Conservation (phyloP, 1,139 yeast genomes). For the Yarrowia galli region DNA sequence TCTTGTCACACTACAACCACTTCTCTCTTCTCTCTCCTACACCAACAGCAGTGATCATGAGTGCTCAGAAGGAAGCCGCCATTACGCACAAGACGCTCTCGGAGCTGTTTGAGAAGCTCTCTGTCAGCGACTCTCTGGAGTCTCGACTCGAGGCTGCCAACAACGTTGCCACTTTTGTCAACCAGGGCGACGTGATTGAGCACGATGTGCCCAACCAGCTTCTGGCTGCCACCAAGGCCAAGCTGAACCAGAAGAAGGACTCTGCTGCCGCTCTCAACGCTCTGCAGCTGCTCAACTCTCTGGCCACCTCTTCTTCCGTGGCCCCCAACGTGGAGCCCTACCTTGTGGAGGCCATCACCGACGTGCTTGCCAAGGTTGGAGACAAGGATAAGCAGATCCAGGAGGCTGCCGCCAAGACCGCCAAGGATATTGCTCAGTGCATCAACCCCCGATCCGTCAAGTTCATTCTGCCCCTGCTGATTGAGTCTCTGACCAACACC, state of each 20-base stretch:
- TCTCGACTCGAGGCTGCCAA: slow-evolving; percentile 86
- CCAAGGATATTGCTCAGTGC: slow-evolving; percentile 77
- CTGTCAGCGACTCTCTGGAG: slow-evolving; percentile 80
- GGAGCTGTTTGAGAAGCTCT: slow-evolving; percentile 90
- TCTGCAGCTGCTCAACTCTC: slow-evolving; percentile 82
- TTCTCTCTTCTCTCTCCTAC: slow-evolving; percentile 35
- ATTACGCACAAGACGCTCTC: slow-evolving; percentile 69
- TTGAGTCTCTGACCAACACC: slow-evolving; percentile 71
- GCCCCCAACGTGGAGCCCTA: slow-evolving; percentile 95
- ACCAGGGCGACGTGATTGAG: slow-evolving; percentile 90
- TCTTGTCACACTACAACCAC: slow-evolving; percentile 17
- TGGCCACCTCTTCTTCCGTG: slow-evolving; percentile 79
- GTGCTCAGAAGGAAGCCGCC: slow-evolving; percentile 48
- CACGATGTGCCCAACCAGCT: slow-evolving; percentile 96
- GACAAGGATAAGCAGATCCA: slow-evolving; percentile 84
- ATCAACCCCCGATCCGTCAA: slow-evolving; percentile 94
- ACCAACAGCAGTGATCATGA: slow-evolving; percentile 41
- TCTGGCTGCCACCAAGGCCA: slow-evolving; percentile 76
- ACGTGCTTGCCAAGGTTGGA: slow-evolving; percentile 81
- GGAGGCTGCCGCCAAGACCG: slow-evolving; percentile 73
- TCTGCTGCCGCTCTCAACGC: slow-evolving; percentile 71
- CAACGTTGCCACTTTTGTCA: slow-evolving; percentile 90
- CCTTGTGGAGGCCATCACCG: slow-evolving; percentile 76
- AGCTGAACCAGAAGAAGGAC: slow-evolving; percentile 82
- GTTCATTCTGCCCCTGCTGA: slow-evolving; percentile 83